Base-by-base conservation (phyloP, 1,139 yeast genomes). In the Suhomyces terraborum region DNA sequence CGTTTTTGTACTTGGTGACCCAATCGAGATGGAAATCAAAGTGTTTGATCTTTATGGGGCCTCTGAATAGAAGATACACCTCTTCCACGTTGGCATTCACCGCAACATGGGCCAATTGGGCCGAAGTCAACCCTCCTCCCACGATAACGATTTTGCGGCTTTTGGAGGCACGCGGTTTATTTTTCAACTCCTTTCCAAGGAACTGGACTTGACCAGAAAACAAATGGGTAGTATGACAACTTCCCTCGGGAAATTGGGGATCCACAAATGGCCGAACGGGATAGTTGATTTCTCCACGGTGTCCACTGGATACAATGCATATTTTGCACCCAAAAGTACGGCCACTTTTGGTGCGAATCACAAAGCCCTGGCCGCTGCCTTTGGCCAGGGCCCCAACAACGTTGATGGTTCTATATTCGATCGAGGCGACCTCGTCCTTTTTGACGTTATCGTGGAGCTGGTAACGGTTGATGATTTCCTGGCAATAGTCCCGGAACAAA, bases 21-120 rank as follows among this genome's bases (percentile, higher is more conserved):
- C 79, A 74, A 45, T 74, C 79, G 35, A 74, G 56, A 47, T 73
- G 77, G 50, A 73, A 73, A 46, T 74, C 79, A 54, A 74, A 73
- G 48, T 74, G 79, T 50, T 74, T 74, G 35, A 73, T 65, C 47
- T 72, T 73, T 33, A 73, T 46, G 3, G 65, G 61, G 0, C 77
- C 73, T 39, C 79, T 58, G 16, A 69, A 52, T 10, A 74, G 43
- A 8, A 72, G 58, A 32, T 63, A 61, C 0, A 72, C 67, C 18
- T 62, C 60, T 4, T 50, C 48, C 9, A 72, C 56, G 0, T 70
- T 71, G 6, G 52, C 43, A 10, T 46, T 53, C 4, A 69, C 58
- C 4, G 72, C 68, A 14, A 65, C 66, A 47, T 71, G 67, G 2
- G 74, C 73, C n/a, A 74, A 53, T 48, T 74, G 79, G 0, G 78